Conservation (phyloP, 1,284 basidiomycete genomes). For the Boletellus deceptivus region DNA sequence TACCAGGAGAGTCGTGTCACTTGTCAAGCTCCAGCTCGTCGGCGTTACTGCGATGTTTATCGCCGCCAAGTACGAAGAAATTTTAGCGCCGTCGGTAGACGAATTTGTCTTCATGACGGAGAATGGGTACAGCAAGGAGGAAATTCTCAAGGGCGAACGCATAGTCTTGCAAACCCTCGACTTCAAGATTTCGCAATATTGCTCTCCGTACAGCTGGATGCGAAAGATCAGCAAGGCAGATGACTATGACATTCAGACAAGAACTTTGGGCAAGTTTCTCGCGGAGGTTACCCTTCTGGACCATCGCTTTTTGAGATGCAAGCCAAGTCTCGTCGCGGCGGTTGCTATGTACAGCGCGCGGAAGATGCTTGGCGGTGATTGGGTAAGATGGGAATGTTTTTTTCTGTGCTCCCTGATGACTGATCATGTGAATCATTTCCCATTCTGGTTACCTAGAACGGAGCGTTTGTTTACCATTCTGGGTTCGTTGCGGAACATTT, state of each 20-base stretch:
- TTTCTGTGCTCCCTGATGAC: conserved; percentile 1
- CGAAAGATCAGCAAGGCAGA: conserved; percentile 98
- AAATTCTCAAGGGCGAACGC: conserved; percentile 96
- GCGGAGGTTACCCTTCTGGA: conserved; percentile 96
- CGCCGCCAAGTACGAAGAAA: conserved; percentile 99
- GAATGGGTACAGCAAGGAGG: conserved; percentile 88
- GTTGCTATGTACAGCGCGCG: conserved; percentile 97
- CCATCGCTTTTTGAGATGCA: conserved; percentile 89
- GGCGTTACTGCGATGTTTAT: conserved; percentile 98
- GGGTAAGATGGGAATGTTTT: conserved; percentile 56
- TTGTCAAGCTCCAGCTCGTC: conserved; percentile 96
- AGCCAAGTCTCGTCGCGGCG: conserved; percentile 94
- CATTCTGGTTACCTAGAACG: conserved; percentile 57
- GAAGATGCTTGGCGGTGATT: conserved; percentile 88
- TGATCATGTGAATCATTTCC: conserved; percentile 51
- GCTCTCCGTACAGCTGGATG: conserved; percentile 99
- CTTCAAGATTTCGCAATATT: conserved; percentile 95
- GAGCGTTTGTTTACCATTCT: conserved; percentile 92
- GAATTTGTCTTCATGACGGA: conserved; percentile 99
- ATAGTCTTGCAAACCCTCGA: conserved; percentile 94
- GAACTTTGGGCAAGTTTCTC: conserved; percentile 96
- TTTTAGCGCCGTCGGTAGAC: conserved; percentile 89
- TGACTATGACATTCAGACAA: conserved; percentile 97
- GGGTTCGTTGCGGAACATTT: conserved; percentile 91
- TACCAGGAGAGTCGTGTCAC: conserved; percentile 86